These are phyloP conservation scores for Ambrosia artemisiifolia DNA, from an alignment of 129 eudicot genomes.

Conservation along the genomic window DNA sequence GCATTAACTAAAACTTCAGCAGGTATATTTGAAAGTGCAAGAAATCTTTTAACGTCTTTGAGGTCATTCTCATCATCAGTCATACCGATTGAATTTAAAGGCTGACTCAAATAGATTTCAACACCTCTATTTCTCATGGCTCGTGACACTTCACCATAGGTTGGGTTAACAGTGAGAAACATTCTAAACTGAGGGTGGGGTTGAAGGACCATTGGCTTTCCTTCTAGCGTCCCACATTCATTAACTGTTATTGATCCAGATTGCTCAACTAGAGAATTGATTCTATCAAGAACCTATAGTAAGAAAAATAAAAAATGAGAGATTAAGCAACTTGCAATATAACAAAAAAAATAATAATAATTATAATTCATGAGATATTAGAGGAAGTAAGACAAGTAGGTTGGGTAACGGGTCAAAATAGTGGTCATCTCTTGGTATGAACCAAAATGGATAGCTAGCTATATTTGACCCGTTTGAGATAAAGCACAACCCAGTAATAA, in stretches of 20 bases:
- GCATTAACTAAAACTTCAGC: constrained; percentile 45
- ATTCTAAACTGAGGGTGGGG: constrained; percentile 88
- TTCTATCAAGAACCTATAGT: constrained; percentile 92
- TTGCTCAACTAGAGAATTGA: constrained; percentile 91
- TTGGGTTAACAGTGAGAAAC: constrained; percentile 92
- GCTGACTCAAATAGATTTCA: constrained; percentile 84
- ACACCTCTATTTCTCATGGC: constrained; percentile 99
- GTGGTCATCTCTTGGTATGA: too few relatives aligned
- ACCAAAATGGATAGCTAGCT: too few relatives aligned
- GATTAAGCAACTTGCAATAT: neutral
- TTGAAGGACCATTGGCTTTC: constrained; percentile 67
- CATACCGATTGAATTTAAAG: constrained; percentile 45
- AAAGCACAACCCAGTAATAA: neutral
- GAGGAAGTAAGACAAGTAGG: neutral
- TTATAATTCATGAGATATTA: neutral
- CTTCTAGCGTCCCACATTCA: constrained; percentile 85
- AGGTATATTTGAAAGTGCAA: constrained; percentile 73
- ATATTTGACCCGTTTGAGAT: too few relatives aligned
- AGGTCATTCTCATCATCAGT: constrained; percentile 46
- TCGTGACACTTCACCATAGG: constrained; percentile 87
- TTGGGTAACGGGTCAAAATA: neutral
- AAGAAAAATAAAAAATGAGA: constrained; percentile 2
- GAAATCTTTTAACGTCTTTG: constrained; percentile 65
- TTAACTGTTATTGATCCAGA: constrained; percentile 90
- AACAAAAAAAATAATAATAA: neutral